A percentile compares a stretch with the other conserved stretches of the same genome.
Evolutionary conservation across 139 green algal genomes (phyloP).

Genomic region (Chlamydomonas applanata): DNA sequence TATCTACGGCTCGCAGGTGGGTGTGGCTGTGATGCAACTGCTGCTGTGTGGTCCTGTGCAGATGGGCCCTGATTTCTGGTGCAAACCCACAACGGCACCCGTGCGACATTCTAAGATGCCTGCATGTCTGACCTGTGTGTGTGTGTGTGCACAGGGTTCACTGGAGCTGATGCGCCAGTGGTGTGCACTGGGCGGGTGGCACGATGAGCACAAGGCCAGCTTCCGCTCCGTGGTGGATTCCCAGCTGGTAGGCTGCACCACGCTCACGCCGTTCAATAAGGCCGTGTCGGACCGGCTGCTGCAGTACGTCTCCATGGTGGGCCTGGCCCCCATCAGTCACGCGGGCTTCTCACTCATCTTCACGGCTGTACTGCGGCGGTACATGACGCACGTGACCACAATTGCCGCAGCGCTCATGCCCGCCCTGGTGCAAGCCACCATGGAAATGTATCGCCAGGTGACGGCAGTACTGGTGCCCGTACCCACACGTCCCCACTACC

Average conservation of each 20-base stretch:
- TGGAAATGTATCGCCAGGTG: slow-evolving; percentile 41
- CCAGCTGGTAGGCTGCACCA: slow-evolving; percentile 31
- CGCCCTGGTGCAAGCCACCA: slow-evolving; percentile 31
- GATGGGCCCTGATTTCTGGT: not conserved
- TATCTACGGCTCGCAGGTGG: slow-evolving; percentile 29
- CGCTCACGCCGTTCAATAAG: slow-evolving; percentile 15
- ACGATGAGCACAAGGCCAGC: slow-evolving; percentile 34
- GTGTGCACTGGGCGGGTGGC: slow-evolving; percentile 34
- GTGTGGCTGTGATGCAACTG: not conserved
- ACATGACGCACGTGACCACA: slow-evolving; percentile 8
- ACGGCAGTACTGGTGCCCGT: slow-evolving; percentile 44
- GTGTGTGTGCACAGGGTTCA: slow-evolving; percentile 24
- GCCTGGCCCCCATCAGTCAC: slow-evolving; percentile 30
- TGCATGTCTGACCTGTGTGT: no score
- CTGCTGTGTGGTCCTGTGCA: not conserved
- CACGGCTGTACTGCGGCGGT: slow-evolving; percentile 28
- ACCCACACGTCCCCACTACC: slow-evolving; percentile 53
- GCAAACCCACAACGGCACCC: not conserved
- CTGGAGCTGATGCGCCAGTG: slow-evolving; percentile 52
- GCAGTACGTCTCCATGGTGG: slow-evolving; percentile 32
- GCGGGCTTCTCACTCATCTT: slow-evolving; percentile 40
- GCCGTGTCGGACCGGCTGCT: slow-evolving; percentile 27
- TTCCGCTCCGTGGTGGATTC: slow-evolving; percentile 29
- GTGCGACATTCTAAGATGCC: not conserved
- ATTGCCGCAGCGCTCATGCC: slow-evolving; percentile 6